Evolutionary conservation across 495 filamentous ascomycete species (phyloP), one percentile per base, ranked within the genome.

Genomic region (Annulohypoxylon moriforme): DNA sequence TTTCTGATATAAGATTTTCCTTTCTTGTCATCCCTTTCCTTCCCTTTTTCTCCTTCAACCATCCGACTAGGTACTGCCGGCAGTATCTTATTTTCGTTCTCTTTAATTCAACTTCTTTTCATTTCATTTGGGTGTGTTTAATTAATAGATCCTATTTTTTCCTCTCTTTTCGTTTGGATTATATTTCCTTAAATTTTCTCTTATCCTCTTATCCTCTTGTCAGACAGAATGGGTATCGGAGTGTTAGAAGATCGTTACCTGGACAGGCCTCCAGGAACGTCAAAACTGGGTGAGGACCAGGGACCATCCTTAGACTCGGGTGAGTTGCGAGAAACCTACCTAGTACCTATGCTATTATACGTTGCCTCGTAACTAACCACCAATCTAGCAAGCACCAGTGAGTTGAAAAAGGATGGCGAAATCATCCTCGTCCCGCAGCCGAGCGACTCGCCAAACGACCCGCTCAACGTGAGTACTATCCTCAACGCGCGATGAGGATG

Each of bases 351-450:
- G 5, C 14, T 20, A 16, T 9, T 7, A 14, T 8, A 16, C 14
- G 14, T 64, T 10, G n/a, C 10, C 18, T 42, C 3, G 27, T 11
- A 69, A 24, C 70, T 73, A 57, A 73, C 14, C 9, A 3, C 11
- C 14, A 36, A 8, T 16, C 34, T 42, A 69, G 71, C 49, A 38
- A 70, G 66, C 42, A 63, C 62, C 47, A 50, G 36, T 18, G 67
- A 74, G 0, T 33, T 74, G 47, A 74, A 74, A 18, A 66, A n/a
- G 38, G 67, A 74, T 67, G 80, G 80, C 7, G 55, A 84, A n/a
- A 82, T 86, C 56, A 79, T 85, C 0, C 79, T 85, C 11, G 81
- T 85, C 25, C 83, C 83, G 1, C 82, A 85, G 62, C 83, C 84
- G 11, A 81, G 79, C 10, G 76, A 81, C 60, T 79, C 82, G 52